These are phyloP conservation scores for Phallus indusiatus DNA, from an alignment of 768 basidiomycete species.

Conservation along the genomic window DNA sequence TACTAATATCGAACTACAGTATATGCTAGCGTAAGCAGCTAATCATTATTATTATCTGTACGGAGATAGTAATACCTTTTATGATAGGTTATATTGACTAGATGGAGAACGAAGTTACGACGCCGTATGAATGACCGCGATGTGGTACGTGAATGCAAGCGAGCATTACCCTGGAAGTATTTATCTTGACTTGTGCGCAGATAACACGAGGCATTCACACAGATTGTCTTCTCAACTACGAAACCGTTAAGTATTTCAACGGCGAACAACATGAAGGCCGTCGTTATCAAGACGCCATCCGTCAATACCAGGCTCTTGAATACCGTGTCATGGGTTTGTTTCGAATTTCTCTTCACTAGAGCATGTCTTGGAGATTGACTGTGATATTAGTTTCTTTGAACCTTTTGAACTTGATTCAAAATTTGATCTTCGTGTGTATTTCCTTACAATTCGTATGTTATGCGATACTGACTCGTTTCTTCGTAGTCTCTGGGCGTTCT, in stretches of 20 bases:
- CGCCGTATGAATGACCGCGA: slow-evolving; percentile 77
- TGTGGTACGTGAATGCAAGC: slow-evolving; percentile 34
- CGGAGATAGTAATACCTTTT: slow-evolving; percentile 3
- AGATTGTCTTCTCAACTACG: slow-evolving; percentile 72
- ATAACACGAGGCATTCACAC: slow-evolving; percentile 76
- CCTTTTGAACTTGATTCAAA: slow-evolving; percentile 68
- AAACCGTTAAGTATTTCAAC: slow-evolving; percentile 86
- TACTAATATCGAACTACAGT: slow-evolving; percentile 1
- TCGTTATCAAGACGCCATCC: slow-evolving; percentile 62
- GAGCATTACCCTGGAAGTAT: background rate
- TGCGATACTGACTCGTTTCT: background rate
- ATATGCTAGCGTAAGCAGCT: slow-evolving; percentile 26
- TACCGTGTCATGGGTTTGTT: slow-evolving; percentile 62
- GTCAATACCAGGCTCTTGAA: slow-evolving; percentile 65
- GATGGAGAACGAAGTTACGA: slow-evolving; percentile 65
- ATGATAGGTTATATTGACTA: slow-evolving; percentile 41
- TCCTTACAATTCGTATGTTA: background rate
- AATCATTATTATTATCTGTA: background rate
- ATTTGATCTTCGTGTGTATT: slow-evolving; percentile 62
- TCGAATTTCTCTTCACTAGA: background rate
- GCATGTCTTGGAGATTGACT: background rate
- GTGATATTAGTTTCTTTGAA: slow-evolving; percentile 49
- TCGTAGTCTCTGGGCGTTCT: slow-evolving; percentile 66
- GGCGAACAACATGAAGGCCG: slow-evolving; percentile 72
- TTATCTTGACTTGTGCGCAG: slow-evolving; percentile 21